Conservation (phyloP, 345 rosid genomes). For the Moricandia moricandioides region DNA sequence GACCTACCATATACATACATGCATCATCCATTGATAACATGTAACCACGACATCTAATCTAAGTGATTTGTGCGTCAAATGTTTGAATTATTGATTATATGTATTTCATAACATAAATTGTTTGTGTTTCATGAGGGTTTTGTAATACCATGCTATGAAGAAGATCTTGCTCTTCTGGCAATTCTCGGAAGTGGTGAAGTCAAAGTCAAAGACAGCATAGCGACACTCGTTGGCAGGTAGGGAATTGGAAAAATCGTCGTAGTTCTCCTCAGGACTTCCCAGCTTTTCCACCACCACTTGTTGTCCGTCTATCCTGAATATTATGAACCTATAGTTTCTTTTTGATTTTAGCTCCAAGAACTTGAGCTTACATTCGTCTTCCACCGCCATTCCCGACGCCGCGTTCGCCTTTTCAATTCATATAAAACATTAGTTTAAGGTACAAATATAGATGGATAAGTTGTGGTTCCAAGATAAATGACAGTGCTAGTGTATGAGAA, state of each 20-base stretch:
- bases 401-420: not conserved
- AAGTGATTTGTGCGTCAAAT: not conserved
- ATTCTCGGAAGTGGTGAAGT: slow-evolving; percentile 44
- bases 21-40: not conserved
- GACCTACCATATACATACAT: not conserved
- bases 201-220: not conserved
- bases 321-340: not conserved
- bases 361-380: not conserved
- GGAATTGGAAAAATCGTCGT: not conserved
- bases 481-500: not conserved
- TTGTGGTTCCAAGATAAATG: slow-evolving; percentile 30
- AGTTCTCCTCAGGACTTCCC: not conserved
- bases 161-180: slow-evolving; percentile 98
- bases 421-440: not conserved
- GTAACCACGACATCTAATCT: not conserved
- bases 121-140: slow-evolving; percentile 3
- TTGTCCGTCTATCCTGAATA: not conserved
- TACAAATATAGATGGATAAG: not conserved
- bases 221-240: not conserved
- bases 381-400: not conserved
- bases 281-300: not conserved
- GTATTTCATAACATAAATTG: not conserved
- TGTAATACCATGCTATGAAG: slow-evolving; percentile 81
- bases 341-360: not conserved
- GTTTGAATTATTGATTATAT: not conserved